phyloP scores from a whole-genome alignment of 2,329 filamentous ascomycete genomes.

The Stagonosporopsis chrysanthemi region DNA sequence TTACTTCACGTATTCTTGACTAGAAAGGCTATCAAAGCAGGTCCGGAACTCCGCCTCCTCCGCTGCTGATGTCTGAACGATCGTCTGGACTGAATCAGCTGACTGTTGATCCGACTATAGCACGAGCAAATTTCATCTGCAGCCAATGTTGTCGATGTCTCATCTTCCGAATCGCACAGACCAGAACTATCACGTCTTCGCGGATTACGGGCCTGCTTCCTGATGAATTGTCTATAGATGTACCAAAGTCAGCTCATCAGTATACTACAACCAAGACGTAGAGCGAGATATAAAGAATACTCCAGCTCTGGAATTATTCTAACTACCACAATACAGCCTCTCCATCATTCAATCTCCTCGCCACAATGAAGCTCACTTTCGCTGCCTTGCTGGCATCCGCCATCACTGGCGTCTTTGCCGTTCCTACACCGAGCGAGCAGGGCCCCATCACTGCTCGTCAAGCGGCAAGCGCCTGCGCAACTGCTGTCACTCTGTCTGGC shows the following conservation, averaged over 20 bases:
- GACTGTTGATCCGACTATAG: conserved; percentile 35
- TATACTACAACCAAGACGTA: conserved; percentile 9
- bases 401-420: conserved; percentile 45
- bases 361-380: conserved; percentile 48
- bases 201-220: conserved; percentile 49
- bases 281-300: conserved; percentile 42
- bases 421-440: conserved; percentile 43
- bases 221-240: conserved; percentile 29
- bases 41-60: conserved; percentile 26
- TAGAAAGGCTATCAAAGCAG: conserved; percentile 1
- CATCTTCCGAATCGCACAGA: conserved; percentile 41
- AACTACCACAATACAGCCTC: conserved; percentile 32
- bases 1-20: background rate
- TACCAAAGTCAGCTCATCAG: background rate
- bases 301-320: conserved; percentile 17
- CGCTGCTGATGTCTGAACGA: conserved; percentile 24
- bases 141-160: conserved; percentile 43
- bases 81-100: conserved; percentile 30
- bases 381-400: conserved; percentile 45
- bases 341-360: conserved; percentile 29
- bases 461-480: conserved; percentile 41
- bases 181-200: conserved; percentile 36
- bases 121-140: conserved; percentile 27
- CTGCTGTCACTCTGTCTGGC: conserved; percentile 54
- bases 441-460: conserved; percentile 45